Base-by-base conservation (phyloP, 768 basidiomycete species). In the Kwoniella sp. region DNA sequence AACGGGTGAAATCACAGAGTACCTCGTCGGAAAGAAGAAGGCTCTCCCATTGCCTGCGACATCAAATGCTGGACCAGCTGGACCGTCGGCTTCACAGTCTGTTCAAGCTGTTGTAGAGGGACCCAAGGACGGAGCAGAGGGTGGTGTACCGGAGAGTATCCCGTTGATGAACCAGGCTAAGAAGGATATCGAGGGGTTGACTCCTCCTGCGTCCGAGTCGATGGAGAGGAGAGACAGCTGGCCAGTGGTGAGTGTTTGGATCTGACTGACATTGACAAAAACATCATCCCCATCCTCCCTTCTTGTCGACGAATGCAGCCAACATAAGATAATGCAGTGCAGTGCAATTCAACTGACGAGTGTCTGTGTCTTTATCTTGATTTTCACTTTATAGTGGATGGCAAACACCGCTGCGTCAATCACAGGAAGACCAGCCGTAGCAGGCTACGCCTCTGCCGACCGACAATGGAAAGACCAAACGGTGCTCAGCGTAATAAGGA, bases 1-100 rank as follows among this genome's bases (percentile, higher is more conserved):
- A 24, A 90, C 89, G 1, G 85, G 85, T 9, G 84, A 88, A 54
- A 81, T 94, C 54, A 91, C 92, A 8, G 81, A 80, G 25, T 80
- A 78, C 70, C 67, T 82, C 24, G 82, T 82, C 46, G 80, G 81
- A n/a, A 78, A 78, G 55, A 70, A 67, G 55, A 64, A 70, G 63
- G 2, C 56, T n/a, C 51, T 68, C 40, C 59, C 67, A 17, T n/a
- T 47, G 33, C 76, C 70, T 4, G 67, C 65, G 2, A 71, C 72
- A 9, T 67, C 73, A 2, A 65, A 50, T 46, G 40, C 48, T 12
- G 22, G 22, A 12, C 21, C 55, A 17, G 59, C 33, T 24, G 81
- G 22, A 59, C 65, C 50, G 79, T 75, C 81, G 83, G 27, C 87
- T 85, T 44, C 40, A 15, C 40, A 44, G 40, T 60, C 60, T 25